phyloP scores from a whole-genome alignment of 2,329 filamentous ascomycete species.

The Trichoderma koningii region DNA sequence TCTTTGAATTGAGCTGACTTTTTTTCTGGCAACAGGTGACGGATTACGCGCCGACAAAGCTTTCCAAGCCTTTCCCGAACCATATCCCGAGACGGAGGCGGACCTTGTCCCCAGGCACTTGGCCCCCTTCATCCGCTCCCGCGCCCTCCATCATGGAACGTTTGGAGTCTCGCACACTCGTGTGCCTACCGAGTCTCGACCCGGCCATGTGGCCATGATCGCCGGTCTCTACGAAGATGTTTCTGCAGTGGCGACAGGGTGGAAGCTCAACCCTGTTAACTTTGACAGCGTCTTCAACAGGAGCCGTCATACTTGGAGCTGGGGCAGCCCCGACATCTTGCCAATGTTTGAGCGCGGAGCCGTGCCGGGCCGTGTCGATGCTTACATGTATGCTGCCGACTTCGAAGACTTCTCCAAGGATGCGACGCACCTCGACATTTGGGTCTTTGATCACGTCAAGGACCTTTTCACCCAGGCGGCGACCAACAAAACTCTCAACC shows the following conservation, averaged over 20 bases:
- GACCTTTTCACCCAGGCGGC: slow-evolving; percentile 79
- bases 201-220: slow-evolving; percentile 94
- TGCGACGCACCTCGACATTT: slow-evolving; percentile 78
- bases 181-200: slow-evolving; percentile 93
- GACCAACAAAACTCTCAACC: slow-evolving; percentile 72
- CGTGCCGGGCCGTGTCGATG: slow-evolving; percentile 80
- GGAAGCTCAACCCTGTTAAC: slow-evolving; percentile 97
- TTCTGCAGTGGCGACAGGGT: slow-evolving; percentile 93
- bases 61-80: slow-evolving; percentile 90
- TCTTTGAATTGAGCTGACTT: slow-evolving; percentile 21
- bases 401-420: slow-evolving; percentile 88
- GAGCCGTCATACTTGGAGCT: slow-evolving; percentile 96
- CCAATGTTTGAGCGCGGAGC: slow-evolving; percentile 98
- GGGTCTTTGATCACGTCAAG: slow-evolving; percentile 96
- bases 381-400: slow-evolving; percentile 80
- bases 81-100: slow-evolving; percentile 67
- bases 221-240: slow-evolving; percentile 97
- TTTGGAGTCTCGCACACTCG: slow-evolving; percentile 97
- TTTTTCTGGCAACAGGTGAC: slow-evolving; percentile 59
- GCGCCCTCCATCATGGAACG: slow-evolving; percentile 84
- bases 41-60: slow-evolving; percentile 96
- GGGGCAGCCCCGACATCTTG: slow-evolving; percentile 96
- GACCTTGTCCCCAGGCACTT: slow-evolving; percentile 76
- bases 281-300: slow-evolving; percentile 99
- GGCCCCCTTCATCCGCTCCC: slow-evolving; percentile 87